Base-by-base conservation (phyloP, 2,329 filamentous ascomycete genomes). In the Fusarium sp. region DNA sequence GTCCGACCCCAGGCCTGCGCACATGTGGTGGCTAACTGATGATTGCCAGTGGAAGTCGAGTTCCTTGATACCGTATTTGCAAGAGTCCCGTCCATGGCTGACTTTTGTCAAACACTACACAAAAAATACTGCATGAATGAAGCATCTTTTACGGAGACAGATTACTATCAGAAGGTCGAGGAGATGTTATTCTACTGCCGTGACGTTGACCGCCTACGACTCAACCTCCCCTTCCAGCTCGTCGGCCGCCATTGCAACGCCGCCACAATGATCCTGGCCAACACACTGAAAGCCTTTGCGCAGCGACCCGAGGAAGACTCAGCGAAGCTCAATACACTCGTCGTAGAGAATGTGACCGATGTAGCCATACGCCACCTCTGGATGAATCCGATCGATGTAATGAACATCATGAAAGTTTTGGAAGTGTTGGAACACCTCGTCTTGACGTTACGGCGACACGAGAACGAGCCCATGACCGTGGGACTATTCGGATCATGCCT, bases 171-270 rank as follows among this genome's bases (percentile, higher is more conserved):
- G 10, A 80, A 81, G 14, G 76, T 88, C 12, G 81, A 84, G 57
- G 79, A 79, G 33, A 81, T 88, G 36, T 80, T 89, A 2, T 82
- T 83, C 70, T 79, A 83, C 63, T 85, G 85, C 63, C 84, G 85
- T 45, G 82, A 84, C 28, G 78, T 87, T 63, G 81, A 84, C 11
- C 81, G 86, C 7, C 76, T 88, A n/a, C 85, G 86, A 47, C 78
- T 89, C 28, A 87, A 85, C 67, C 83, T 89, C 10, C 87, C 87
- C 7, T 88, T 87, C 66, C 86, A 87, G 72, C 80, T 89, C 14
- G 82, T 88, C 17, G 85, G 84, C 22, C 80, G 81, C 15, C 81
- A 85, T 66, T 85, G 83, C 67, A 82, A 83, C 64, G 84, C 86
- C 48, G 83, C 86, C 24, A 89, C 86, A 15, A 83, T 86, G 72